Conservation (phyloP, 176 grass and related monocot species). For the Ensete glaucum region DNA sequence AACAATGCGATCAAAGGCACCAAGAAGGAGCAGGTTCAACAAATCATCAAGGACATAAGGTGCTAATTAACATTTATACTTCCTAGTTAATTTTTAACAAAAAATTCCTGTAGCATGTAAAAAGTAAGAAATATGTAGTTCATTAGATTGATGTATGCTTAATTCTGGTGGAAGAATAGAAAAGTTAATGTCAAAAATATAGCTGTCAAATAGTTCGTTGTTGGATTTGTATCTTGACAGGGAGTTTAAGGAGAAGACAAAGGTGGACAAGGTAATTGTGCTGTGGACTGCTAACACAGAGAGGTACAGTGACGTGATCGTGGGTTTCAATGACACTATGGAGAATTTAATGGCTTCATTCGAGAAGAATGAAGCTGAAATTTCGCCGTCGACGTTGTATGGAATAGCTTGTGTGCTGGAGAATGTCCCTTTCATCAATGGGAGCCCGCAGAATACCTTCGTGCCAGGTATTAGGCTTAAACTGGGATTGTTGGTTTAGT, state of each 20-base stretch:
- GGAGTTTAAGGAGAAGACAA: constrained; percentile 92
- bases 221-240: constrained; percentile 18
- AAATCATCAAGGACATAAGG: constrained; percentile 90
- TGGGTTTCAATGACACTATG: constrained; percentile 78
- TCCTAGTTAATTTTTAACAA: not conserved
- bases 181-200: not conserved
- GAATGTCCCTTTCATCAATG: constrained; percentile 82
- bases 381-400: constrained; percentile 73
- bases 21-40: constrained; percentile 83
- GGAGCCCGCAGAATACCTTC: constrained; percentile 97
- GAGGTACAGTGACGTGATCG: constrained; percentile 67
- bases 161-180: not conserved
- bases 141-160: not conserved
- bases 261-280: constrained; percentile 88
- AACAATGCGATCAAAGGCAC: constrained; percentile 63
- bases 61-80: constrained; percentile 14
- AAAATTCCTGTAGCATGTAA: not conserved
- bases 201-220: not conserved
- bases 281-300: constrained; percentile 97
- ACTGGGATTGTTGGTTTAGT: not conserved
- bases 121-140: not conserved
- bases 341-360: constrained; percentile 74
- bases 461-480: constrained; percentile 56
- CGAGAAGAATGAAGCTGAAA: constrained; percentile 69
- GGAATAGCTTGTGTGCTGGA: constrained; percentile 82